Base-by-base conservation (phyloP, 192 early-diverging fungal genomes). In the Backusella australiensis region DNA sequence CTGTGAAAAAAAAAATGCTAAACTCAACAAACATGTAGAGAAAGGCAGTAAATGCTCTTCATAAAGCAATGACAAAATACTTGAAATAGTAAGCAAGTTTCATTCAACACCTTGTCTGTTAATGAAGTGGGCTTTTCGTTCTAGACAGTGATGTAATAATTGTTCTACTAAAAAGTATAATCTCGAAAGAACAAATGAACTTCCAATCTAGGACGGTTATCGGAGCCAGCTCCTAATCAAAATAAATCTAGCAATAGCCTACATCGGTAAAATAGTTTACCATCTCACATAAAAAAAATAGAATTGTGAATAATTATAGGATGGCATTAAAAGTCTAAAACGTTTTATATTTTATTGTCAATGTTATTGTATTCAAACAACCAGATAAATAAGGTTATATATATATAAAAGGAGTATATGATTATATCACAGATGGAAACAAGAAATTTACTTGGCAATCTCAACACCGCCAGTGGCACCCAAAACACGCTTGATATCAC, bases 401-500 rank as follows among this genome's bases (percentile, higher is more conserved):
- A 63, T 63, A 63, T 63, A 63, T 29, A 63, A 63, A 63, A 63
- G 56, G 56, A 63, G 56, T 63, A 63, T 63, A 63, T 63, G 56
- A 63, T 23, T 63, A 63, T 63, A 63, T 63, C 56, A 63, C 56
- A 63, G 23, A 63, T 63, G 26, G 56, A 63, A 63, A 63, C 23
- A 63, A 29, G 26, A 63, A 63, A 29, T 12, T 63, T 63, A 63
- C 26, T 85, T 85, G 79, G 79, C 69, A 34, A 86, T 86, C 76
- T 90, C 88, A 78, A 87, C 83, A 83, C 83, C 79, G 75, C 79
- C 79, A 36, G 88, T 88, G 77, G 89, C 89, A 81, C 89, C 89
- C 66, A 89, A 81, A 71, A 86, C 81, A 82, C 88, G 86, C 86
- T 88, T 87, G 82, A 90, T 82, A 77, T 87, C 85, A 77, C 77